Evolutionary conservation across 2,329 filamentous ascomycete genomes (phyloP), one percentile per base, ranked within the genome.

Genomic region (Blumeria hordei): DNA sequence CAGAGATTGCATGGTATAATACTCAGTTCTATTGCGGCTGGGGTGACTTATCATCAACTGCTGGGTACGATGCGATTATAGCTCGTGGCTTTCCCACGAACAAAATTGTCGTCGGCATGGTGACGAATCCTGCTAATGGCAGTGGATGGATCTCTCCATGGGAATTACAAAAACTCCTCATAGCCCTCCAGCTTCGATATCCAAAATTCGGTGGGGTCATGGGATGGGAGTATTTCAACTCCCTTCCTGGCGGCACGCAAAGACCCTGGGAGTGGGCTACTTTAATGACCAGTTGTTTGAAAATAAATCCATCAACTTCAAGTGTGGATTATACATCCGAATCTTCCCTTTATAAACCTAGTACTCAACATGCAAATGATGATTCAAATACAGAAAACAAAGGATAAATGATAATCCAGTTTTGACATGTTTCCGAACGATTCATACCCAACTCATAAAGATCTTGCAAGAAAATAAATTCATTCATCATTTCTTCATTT

Each of bases 161-260:
- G 49, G 66, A 72, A 12, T 68, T 85, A 28, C 71, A 72, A 10
- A 69, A 71, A 16, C 76, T 82, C 18, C 65, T 87, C 47, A 71
- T 72, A 34, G 64, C 71, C 43, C 64, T 88, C 59, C 69, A 74
- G 37, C 69, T 75, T 37, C 72, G 72, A 57, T 85, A 85, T 54
- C 75, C 76, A 1, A 70, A 70, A 0, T 92, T 94, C 65, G 88
- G 88, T 0, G 88, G 88, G 0, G 80, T 95, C 6, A 92, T 92
- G 80, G 87, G 87, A 2, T 95, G 88, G 88, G 88, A 95, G 69
- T 94, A 92, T 66, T 94, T 90, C 69, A 93, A 94, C 69, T 78
- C 81, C 55, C 66, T 80, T 56, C 83, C 85, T 0, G 81, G 80
- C 0, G 80, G 76, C 28, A 65, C 64, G 1, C 70, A 71, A 11